Evolutionary conservation across 176 grass and related monocot species (phyloP).

Genomic region (Oryza australiensis): DNA sequence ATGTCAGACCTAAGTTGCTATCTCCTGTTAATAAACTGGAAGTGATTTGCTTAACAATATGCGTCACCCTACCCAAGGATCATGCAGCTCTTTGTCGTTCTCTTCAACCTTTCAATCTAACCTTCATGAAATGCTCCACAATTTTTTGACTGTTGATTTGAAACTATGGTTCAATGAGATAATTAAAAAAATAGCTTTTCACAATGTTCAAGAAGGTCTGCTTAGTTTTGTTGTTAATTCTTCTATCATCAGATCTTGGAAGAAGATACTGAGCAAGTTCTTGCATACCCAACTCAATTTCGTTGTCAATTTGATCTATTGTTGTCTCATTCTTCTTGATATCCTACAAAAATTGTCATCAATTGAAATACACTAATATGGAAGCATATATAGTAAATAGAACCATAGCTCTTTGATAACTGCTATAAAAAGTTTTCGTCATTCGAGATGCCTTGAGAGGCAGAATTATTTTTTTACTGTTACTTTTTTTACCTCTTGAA

Average conservation of each 20-base stretch:
- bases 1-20: too few species aligned
- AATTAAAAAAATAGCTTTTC: conserved; percentile 55
- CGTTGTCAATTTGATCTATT: conserved; percentile 2
- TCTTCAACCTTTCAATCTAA: too few species aligned
- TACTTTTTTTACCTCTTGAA: neutral
- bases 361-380: neutral
- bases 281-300: conserved; percentile 42
- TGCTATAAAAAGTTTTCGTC: neutral
- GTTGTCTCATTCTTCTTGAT: neutral
- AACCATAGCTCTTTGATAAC: neutral
- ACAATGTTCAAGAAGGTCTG: conserved; percentile 47
- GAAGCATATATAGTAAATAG: neutral
- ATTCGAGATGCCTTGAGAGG: neutral
- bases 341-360: conserved; percentile 19
- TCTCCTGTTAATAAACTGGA: too few species aligned
- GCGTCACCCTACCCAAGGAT: too few species aligned
- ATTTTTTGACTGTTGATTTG: too few species aligned
- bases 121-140: too few species aligned
- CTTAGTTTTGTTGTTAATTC: conserved; percentile 26
- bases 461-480: neutral
- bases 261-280: conserved; percentile 45
- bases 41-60: too few species aligned
- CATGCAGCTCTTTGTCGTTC: too few species aligned
- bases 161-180: too few species aligned
- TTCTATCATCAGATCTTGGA: neutral